phyloP scores from a whole-genome alignment of 352 stramenopile species.

The Globisporangium echinulatum region DNA sequence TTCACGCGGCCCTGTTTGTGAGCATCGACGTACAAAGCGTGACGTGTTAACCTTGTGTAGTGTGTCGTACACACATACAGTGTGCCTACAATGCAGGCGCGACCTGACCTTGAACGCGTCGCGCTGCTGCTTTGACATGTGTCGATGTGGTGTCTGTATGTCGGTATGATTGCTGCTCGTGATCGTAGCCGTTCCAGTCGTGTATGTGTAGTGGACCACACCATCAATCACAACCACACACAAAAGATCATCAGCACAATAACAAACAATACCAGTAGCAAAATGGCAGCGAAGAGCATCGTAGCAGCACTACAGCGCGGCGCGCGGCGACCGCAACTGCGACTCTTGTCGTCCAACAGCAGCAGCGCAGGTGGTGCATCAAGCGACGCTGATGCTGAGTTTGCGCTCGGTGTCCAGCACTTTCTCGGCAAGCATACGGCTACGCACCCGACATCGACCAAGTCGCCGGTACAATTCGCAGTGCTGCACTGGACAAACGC shows the following conservation, averaged over 20 bases:
- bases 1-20: constrained; percentile 47
- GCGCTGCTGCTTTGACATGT: constrained; percentile 28
- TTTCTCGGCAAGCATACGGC: constrained; percentile 32
- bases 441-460: constrained; percentile 18
- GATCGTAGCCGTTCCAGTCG: no score
- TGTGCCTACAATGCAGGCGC: neutral
- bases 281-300: neutral
- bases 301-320: constrained; percentile 1
- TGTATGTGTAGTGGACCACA: no score
- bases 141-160: no score
- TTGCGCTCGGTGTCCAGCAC: constrained; percentile 54
- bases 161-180: no score
- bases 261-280: neutral
- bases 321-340: neutral
- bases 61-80: no score
- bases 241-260: neutral
- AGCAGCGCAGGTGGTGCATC: neutral
- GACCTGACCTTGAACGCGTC: neutral
- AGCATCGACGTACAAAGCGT: neutral
- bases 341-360: neutral
- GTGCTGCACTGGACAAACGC: constrained; percentile 77
- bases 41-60: no score
- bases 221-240: neutral
- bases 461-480: constrained; percentile 38
- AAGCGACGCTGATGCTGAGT: constrained; percentile 33